These are phyloP conservation scores for Eimeria maxima DNA, from an alignment of 169 alveolate genomes.

Conservation along the genomic window DNA sequence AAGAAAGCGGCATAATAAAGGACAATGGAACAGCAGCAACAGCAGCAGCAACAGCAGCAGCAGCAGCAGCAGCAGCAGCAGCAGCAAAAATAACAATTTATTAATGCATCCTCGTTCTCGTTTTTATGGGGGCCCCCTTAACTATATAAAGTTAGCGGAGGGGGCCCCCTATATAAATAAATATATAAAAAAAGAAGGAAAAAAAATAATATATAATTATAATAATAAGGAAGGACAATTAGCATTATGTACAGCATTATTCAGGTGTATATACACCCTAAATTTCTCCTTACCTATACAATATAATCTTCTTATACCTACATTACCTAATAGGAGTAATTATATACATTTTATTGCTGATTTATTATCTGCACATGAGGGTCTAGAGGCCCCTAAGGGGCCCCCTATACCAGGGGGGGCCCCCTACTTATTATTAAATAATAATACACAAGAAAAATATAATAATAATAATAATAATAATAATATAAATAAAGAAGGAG, in stretches of 20 bases:
- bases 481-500: too few species aligned
- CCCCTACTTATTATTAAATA: neutral
- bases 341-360: conserved; percentile 87
- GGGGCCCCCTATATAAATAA: neutral
- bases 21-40: conserved; percentile 12
- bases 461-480: too few species aligned
- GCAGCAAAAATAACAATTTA: conserved; percentile 74
- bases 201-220: neutral
- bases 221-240: neutral
- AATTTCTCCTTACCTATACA: neutral
- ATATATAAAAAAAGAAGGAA: neutral
- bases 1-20: neutral
- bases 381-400: conserved; percentile 17
- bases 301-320: conserved; percentile 82
- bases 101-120: conserved; percentile 82
- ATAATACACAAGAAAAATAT: too few species aligned
- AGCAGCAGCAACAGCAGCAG: conserved; percentile 5
- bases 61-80: conserved; percentile 34
- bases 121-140: conserved; percentile 34
- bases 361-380: conserved; percentile 39
- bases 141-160: conserved; percentile 58
- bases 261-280: conserved; percentile 30
- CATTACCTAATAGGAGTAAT: conserved; percentile 86
- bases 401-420: conserved; percentile 49
- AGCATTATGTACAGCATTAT: neutral